Base-by-base conservation (phyloP, 495 filamentous ascomycete species). In the Penicillium robsamsonii region DNA sequence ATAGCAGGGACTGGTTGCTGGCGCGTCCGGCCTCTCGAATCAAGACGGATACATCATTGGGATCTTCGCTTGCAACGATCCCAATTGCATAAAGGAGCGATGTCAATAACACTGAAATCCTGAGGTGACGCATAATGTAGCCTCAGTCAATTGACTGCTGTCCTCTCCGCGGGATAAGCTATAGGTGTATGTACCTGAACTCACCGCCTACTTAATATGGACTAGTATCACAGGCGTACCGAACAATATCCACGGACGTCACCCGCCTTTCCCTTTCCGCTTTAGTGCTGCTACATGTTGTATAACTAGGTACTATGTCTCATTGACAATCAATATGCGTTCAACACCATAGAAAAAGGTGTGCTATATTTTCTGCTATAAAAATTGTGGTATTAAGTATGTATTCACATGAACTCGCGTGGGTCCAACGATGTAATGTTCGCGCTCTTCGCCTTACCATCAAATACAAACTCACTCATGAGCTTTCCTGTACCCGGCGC, bases 401-500 rank as follows among this genome's bases (percentile, higher is more conserved):
- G 12, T 60, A 58, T 55, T 62, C 58, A 81, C 35, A 82, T 48
- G 31, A 77, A 77, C 24, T 74, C 76, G 64, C 81, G 81, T 11
- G 90, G 90, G 73, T 93, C 87, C 59, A 94, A 70, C 27, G 80
- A 81, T 17, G 73, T 78, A 44, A 93, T 82, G 58, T 86, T 85
- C 13, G 90, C 91, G 55, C 89, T 93, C 67, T 74, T 88, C 5
- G 88, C 83, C 58, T 80, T 78, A 9, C 91, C 91, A 53, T 95
- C 91, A 64, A 92, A 87, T 5, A 95, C 75, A 70, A 94, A 82
- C 66, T 93, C 91, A 55, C 87, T 89, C 75, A 98, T 88, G 35
- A 96, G 71, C 77, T 87, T 91, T 4, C 93, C 94, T 18, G 92
- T 97, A 7, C 84, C 95, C 5, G 92, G 91, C 3, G 85, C 91